Evolutionary conservation across 2,329 filamentous ascomycete species (phyloP).

Genomic region (Emergomyces orientalis): DNA sequence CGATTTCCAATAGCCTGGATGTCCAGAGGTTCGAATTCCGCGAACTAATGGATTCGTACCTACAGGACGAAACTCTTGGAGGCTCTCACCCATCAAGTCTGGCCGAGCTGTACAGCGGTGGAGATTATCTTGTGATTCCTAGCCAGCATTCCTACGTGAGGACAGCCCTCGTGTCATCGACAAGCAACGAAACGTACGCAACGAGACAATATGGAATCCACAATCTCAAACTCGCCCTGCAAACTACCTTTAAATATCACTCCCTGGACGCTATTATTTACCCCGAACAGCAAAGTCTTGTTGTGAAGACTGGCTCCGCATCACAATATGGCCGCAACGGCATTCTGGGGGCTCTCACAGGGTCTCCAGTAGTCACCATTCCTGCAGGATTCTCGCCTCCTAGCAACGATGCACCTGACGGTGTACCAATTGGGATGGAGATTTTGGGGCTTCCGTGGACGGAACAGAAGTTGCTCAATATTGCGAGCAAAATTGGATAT

Average conservation of each 20-base stretch:
- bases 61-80: slow-evolving; percentile 31
- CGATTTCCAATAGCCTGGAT: slow-evolving; percentile 43
- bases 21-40: slow-evolving; percentile 54
- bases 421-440: slow-evolving; percentile 57
- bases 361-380: slow-evolving; percentile 42
- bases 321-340: slow-evolving; percentile 53
- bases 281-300: slow-evolving; percentile 55
- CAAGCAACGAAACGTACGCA: slow-evolving; percentile 43
- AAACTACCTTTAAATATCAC: slow-evolving; percentile 42
- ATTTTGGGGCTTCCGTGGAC: slow-evolving; percentile 49
- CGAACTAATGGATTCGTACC: slow-evolving; percentile 47
- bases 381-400: slow-evolving; percentile 20
- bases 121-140: slow-evolving; percentile 52
- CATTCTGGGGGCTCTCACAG: slow-evolving; percentile 47
- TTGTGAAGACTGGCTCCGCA: slow-evolving; percentile 48
- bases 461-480: slow-evolving; percentile 46
- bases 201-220: slow-evolving; percentile 41
- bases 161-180: slow-evolving; percentile 44
- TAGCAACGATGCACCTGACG: slow-evolving; percentile 38
- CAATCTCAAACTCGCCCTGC: slow-evolving; percentile 44
- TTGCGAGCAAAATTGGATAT: slow-evolving; percentile 45
- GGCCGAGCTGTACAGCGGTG: slow-evolving; percentile 41
- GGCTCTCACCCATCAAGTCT: slow-evolving; percentile 31
- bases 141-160: slow-evolving; percentile 48
- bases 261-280: slow-evolving; percentile 52